Evolutionary conservation across 2,329 filamentous ascomycete genomes (phyloP).

Genomic region (Davidsoniella australis): DNA sequence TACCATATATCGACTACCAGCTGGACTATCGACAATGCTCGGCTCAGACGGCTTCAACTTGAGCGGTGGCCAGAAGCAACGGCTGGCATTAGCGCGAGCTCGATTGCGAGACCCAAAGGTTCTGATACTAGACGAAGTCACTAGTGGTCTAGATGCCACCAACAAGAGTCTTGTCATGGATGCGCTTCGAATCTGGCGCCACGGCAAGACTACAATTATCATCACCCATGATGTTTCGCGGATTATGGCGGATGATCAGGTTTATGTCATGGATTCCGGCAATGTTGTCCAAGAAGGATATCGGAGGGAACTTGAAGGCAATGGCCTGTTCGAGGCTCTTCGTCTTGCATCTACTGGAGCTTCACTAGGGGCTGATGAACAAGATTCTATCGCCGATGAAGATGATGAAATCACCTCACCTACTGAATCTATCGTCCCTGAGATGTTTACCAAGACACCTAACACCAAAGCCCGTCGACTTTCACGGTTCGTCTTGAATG

Average conservation of each 20-base stretch:
- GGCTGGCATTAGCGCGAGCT: slow-evolving; percentile 65
- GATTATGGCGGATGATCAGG: slow-evolving; percentile 54
- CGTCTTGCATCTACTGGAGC: too few species aligned
- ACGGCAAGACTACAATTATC: slow-evolving; percentile 71
- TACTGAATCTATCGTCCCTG: background rate
- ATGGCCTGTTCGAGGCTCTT: too few species aligned
- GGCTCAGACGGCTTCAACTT: slow-evolving; percentile 49
- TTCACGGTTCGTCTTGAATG: slow-evolving; percentile 1
- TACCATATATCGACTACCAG: slow-evolving; percentile 47
- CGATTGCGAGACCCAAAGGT: slow-evolving; percentile 61
- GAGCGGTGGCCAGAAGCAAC: slow-evolving; percentile 73
- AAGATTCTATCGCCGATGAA: too few species aligned
- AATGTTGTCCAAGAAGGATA: slow-evolving; percentile 36
- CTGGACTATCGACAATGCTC: slow-evolving; percentile 55
- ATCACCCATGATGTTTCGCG: slow-evolving; percentile 81
- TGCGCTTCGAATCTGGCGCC: slow-evolving; percentile 59
- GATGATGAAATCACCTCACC: background rate
- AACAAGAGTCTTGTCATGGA: slow-evolving; percentile 54
- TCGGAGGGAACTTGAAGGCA: too few species aligned
- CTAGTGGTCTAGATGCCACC: slow-evolving; percentile 35
- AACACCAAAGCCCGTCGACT: background rate
- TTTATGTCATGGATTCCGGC: slow-evolving; percentile 63
- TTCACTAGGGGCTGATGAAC: too few species aligned
- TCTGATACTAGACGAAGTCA: slow-evolving; percentile 55
- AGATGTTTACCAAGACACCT: background rate